Conservation (phyloP, 208 protist genomes). For the Porcisia deanei region DNA sequence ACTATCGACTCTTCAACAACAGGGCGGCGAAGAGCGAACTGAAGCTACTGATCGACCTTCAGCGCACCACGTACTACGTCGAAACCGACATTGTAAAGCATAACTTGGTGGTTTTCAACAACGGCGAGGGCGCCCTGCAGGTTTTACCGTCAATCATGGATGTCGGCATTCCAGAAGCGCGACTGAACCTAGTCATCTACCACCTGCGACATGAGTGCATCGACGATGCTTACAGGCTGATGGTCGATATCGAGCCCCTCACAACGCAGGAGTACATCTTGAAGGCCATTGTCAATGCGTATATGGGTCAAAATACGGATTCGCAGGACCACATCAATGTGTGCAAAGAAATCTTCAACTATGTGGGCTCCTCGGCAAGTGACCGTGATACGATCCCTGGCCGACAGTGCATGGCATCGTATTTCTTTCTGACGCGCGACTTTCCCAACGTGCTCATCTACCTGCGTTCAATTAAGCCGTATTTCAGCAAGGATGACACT, state of each 20-base stretch:
- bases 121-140: slow-evolving; percentile 95
- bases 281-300: slow-evolving; percentile 94
- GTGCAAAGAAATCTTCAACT: slow-evolving; percentile 96
- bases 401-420: slow-evolving; percentile 97
- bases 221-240: slow-evolving; percentile 94
- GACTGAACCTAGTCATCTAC: slow-evolving; percentile 97
- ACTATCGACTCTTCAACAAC: slow-evolving; percentile 95
- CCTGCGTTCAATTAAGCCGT: slow-evolving; percentile 95
- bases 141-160: slow-evolving; percentile 94
- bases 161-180: slow-evolving; percentile 93
- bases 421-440: slow-evolving; percentile 96
- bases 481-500: slow-evolving; percentile 94
- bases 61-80: slow-evolving; percentile 88
- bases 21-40: slow-evolving; percentile 93
- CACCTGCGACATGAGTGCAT: slow-evolving; percentile 95
- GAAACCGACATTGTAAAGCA: slow-evolving; percentile 95
- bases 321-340: slow-evolving; percentile 93
- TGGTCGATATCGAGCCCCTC: slow-evolving; percentile 93
- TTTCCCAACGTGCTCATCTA: slow-evolving; percentile 97
- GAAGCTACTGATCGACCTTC: slow-evolving; percentile 89
- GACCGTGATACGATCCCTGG: slow-evolving; percentile 98
- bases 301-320: slow-evolving; percentile 90
- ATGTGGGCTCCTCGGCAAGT: slow-evolving; percentile 91
- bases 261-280: slow-evolving; percentile 96
- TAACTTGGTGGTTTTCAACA: slow-evolving; percentile 97